Evolutionary conservation across 768 basidiomycete species (phyloP).

Genomic region (Trametes cingulata): DNA sequence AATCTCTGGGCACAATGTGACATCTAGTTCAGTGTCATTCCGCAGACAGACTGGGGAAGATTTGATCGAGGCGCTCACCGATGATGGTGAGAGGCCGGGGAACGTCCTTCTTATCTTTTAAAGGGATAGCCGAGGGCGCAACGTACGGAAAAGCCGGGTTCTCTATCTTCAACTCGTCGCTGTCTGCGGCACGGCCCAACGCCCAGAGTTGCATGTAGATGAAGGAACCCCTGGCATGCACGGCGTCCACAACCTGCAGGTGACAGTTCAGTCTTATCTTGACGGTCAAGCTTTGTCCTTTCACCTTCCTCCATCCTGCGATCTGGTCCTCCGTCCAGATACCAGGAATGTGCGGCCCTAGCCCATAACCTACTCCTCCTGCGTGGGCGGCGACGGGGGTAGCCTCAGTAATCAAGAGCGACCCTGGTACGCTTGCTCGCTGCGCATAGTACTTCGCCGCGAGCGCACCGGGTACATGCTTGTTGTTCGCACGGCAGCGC

Average conservation of each 20-base stretch:
- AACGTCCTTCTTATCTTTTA: not conserved
- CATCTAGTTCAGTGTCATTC: constrained; percentile 27
- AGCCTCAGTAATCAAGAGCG: constrained; percentile 48
- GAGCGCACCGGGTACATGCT: constrained; percentile 32
- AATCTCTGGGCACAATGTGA: constrained; percentile 23
- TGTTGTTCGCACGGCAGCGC: constrained; percentile 31
- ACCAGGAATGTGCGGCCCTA: not conserved
- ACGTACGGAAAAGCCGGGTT: constrained; percentile 19
- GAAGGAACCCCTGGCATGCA: constrained; percentile 51
- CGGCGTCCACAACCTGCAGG: constrained; percentile 49
- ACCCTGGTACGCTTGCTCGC: constrained; percentile 38
- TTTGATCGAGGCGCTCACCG: not conserved
- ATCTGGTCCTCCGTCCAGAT: not conserved
- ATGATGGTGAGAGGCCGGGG: constrained; percentile 28
- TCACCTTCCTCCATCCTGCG: not conserved
- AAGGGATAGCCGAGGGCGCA: not conserved
- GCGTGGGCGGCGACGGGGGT: constrained; percentile 1
- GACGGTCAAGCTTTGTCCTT: too few species aligned
- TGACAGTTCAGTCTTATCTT: not conserved
- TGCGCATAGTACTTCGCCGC: constrained; percentile 41
- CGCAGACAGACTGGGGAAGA: not conserved
- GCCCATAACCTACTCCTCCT: not conserved
- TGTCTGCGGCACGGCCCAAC: constrained; percentile 43
- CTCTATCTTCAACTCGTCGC: constrained; percentile 37
- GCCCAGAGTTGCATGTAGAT: constrained; percentile 63